A percentile compares a stretch with the other conserved stretches of the same genome.
phyloP scores from a whole-genome alignment of 2,329 filamentous ascomycete genomes.

The Aureobasidium melanogenum region DNA sequence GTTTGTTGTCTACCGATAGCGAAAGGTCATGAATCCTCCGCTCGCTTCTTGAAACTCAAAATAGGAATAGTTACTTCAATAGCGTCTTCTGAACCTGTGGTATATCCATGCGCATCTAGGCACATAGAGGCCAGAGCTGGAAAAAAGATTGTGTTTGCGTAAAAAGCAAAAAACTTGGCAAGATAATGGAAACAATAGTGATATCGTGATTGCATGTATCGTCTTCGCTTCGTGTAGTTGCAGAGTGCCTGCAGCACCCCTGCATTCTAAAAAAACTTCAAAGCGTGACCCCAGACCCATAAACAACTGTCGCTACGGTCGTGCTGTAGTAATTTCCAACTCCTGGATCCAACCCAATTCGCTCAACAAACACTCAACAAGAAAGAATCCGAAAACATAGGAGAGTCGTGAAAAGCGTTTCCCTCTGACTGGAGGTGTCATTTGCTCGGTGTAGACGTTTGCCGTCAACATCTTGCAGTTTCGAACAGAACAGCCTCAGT shows the following conservation, averaged over 20 bases:
- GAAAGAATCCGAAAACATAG: not conserved
- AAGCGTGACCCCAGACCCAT: not conserved
- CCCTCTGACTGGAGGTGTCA: not conserved
- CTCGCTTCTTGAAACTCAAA: conserved; percentile 7
- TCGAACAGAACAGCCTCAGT: not conserved
- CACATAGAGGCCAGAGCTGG: not conserved
- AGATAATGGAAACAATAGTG: not conserved
- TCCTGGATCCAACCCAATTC: not conserved
- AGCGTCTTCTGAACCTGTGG: not conserved
- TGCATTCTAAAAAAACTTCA: not conserved
- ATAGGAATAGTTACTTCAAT: not conserved
- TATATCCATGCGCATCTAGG: not conserved
- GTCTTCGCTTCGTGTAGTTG: not conserved
- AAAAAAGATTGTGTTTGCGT: not conserved
- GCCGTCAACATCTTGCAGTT: not conserved
- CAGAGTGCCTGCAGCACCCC: not conserved
- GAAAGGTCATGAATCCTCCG: not conserved
- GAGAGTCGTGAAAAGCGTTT: conserved; percentile 5
- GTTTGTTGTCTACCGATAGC: not conserved
- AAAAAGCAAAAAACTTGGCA: too few species aligned
- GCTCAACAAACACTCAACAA: not conserved
- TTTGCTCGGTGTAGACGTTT: not conserved
- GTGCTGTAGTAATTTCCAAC: not conserved
- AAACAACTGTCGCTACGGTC: not conserved
- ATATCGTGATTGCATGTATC: not conserved